These are phyloP conservation scores for Akanthomyces lecanii DNA, from an alignment of 2,329 filamentous ascomycete genomes.

Conservation along the genomic window DNA sequence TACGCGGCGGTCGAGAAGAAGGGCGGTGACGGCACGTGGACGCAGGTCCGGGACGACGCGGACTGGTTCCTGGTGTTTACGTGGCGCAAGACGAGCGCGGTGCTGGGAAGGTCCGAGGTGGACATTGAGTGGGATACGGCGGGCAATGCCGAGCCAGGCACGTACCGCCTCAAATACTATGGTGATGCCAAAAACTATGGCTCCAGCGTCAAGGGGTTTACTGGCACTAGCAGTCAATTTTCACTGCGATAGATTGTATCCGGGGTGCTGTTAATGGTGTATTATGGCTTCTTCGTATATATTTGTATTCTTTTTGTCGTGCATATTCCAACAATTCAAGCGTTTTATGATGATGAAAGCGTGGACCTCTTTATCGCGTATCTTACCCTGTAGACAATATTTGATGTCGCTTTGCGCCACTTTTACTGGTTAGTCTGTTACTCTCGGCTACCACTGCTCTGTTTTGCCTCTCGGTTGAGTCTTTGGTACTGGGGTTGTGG, in stretches of 20 bases:
- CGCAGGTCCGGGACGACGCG: slow-evolving; percentile 61
- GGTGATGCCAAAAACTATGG: slow-evolving; percentile 70
- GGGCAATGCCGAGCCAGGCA: slow-evolving; percentile 52
- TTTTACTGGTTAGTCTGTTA: too few species aligned
- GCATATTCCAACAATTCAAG: too few species aligned
- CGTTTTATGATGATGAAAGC: too few species aligned
- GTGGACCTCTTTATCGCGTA: too few species aligned
- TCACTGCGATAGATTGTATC: slow-evolving; percentile 44
- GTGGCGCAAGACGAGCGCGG: slow-evolving; percentile 68
- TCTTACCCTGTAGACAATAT: too few species aligned
- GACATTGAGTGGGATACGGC: slow-evolving; percentile 68
- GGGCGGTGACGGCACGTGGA: slow-evolving; percentile 50
- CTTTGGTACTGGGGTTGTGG: too few species aligned
- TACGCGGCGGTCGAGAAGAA: slow-evolving; percentile 72
- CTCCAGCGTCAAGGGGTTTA: slow-evolving; percentile 61
- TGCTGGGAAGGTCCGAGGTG: slow-evolving; percentile 73
- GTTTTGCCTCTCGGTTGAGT: too few species aligned
- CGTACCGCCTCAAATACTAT: slow-evolving; percentile 76
- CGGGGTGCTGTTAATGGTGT: neutral
- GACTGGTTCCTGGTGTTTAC: slow-evolving; percentile 82
- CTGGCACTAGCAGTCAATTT: slow-evolving; percentile 60
- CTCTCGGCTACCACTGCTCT: too few species aligned
- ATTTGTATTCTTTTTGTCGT: neutral
- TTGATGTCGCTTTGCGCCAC: too few species aligned
- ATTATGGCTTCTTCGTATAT: neutral